phyloP scores from a whole-genome alignment of 345 rosid genomes.

The Euclidium syriacum region DNA sequence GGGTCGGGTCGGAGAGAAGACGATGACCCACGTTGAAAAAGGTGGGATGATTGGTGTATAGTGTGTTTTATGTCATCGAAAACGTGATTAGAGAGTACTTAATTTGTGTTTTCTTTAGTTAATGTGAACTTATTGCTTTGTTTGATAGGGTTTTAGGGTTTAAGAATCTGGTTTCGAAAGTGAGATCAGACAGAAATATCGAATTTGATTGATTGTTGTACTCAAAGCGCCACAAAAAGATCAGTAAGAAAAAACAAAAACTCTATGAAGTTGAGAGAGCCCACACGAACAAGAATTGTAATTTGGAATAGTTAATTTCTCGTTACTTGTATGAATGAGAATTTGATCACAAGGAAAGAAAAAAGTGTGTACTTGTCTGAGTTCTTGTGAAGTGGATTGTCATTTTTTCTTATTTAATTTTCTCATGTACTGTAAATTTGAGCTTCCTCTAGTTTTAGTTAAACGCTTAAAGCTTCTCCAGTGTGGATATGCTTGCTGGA shows the following conservation, averaged over 20 bases:
- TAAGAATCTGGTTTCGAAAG: not conserved
- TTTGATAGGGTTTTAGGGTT: conserved; percentile 21
- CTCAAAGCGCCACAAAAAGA: conserved; percentile 5
- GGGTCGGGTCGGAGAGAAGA: conserved; percentile 70
- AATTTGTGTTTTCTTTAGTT: not conserved
- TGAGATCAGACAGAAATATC: not conserved
- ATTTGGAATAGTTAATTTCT: not conserved
- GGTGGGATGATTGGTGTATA: conserved; percentile 20
- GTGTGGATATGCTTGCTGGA: not conserved
- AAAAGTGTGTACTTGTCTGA: not conserved
- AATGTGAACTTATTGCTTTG: not conserved
- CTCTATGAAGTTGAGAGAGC: not conserved
- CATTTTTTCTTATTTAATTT: no score
- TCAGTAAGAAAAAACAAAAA: not conserved
- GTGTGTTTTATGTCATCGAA: conserved; percentile 2
- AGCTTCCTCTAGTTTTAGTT: not conserved
- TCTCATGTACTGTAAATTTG: not conserved
- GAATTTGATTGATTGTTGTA: conserved; percentile 14
- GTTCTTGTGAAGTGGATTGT: not conserved
- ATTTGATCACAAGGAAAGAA: not conserved
- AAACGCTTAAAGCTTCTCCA: not conserved
- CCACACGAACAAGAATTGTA: not conserved
- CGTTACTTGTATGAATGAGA: conserved; percentile 3
- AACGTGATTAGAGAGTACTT: conserved; percentile 11
- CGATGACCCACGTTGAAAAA: conserved; percentile 29